Base-by-base conservation (phyloP, 1,284 basidiomycete species). In the Vanrija sp. region DNA sequence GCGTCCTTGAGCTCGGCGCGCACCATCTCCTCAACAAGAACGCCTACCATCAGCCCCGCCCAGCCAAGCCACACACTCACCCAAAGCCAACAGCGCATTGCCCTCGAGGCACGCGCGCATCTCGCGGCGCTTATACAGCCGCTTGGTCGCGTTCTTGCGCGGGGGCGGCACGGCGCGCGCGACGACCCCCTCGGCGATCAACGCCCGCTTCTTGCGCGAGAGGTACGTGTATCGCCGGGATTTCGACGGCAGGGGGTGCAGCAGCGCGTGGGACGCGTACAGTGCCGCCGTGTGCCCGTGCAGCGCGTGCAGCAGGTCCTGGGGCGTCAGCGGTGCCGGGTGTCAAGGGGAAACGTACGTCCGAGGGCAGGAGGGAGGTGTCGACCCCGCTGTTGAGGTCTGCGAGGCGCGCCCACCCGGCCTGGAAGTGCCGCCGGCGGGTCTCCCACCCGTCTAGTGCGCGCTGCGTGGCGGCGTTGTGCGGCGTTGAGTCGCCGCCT, bases 51-150 rank as follows among this genome's bases (percentile, higher is more conserved):
- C 46, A 58, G 57, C 53, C 15, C 15, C 9, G 8, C 38, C 38
- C 14, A 25, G 38, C 40, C 19, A 38, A 28, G 8, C 3, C 7
- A 7, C 8, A 25, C 7, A 62, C 68, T 55, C 46, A 72, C 72
- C 66, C n/a, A 74, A 38, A 6, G 66, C 67, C 34, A 72, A 54
- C 29, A 74, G 56, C 10, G 65, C 71, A 14, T 58, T 49, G 3
- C 66, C 68, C 44, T 72, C 67, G 14, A 73, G 51, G 9, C 65
- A 64, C 6, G 51, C 54, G 26, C 54, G 57, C 71, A 74, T 72
- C 51, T 73, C 67, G 23, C 65, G 47, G 6, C 38, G 42, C 38
- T 38, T 43, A 18, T 58, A 52, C 26, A 25, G 44, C 7, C n/a
- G 49, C 55, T 28, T 29, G 50, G 38, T 58, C 51, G 34, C 38